phyloP scores from a whole-genome alignment of 2,329 filamentous ascomycete species.

The Hymenoscyphus fraxineus region DNA sequence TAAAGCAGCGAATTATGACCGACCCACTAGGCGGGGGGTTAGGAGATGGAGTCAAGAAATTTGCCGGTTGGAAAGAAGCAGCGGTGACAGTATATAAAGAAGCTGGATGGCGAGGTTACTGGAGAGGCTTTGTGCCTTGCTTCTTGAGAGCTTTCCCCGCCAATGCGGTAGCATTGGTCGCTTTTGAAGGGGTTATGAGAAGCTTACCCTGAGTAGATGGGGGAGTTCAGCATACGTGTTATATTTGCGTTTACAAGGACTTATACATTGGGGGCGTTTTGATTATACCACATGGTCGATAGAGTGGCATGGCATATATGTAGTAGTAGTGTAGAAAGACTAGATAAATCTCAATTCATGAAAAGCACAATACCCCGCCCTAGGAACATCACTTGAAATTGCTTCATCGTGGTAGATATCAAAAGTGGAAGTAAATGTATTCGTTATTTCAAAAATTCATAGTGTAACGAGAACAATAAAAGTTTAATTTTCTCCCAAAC shows the following conservation, averaged over 20 bases:
- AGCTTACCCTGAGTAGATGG: slow-evolving; percentile 38
- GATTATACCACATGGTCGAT: neutral
- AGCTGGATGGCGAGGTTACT: slow-evolving; percentile 75
- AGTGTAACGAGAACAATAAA: no score
- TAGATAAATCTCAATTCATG: neutral
- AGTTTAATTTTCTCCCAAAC: no score
- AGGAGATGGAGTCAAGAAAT: slow-evolving; percentile 64
- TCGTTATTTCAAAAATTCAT: no score
- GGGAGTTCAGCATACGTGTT: neutral
- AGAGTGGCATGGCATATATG: neutral
- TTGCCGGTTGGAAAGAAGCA: slow-evolving; percentile 74
- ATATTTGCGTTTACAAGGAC: neutral
- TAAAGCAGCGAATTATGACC: slow-evolving; percentile 97
- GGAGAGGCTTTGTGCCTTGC: slow-evolving; percentile 90
- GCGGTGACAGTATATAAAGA: slow-evolving; percentile 74
- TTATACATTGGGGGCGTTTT: neutral
- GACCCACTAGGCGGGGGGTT: slow-evolving; percentile 74
- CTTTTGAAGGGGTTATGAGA: slow-evolving; percentile 90
- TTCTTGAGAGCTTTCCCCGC: slow-evolving; percentile 92
- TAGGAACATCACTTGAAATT: no score
- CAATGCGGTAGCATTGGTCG: slow-evolving; percentile 88
- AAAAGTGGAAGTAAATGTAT: no score
- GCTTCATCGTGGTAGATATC: no score
- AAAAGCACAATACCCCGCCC: rapidly evolving
- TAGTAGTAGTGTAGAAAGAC: neutral